Evolutionary conservation across 305 asterid genomes (phyloP), one percentile per base, ranked within the genome.

Genomic region (Withania somnifera): DNA sequence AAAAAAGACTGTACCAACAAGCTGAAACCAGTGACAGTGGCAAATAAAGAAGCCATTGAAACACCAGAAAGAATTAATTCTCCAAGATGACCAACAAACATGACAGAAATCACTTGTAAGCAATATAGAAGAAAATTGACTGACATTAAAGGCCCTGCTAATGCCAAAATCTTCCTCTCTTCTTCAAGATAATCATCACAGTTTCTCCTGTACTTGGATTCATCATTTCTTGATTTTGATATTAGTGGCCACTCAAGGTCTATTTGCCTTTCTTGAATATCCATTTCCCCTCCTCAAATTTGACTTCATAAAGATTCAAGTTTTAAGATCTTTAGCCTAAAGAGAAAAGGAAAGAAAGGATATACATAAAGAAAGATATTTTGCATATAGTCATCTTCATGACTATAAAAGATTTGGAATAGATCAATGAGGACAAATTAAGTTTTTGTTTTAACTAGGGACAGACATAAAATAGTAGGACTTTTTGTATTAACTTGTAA

Each of bases 81-180:
- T 73, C 88, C 87, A 11, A 79, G 69, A 57, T 80, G 86, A 19
- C 86, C 88, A 15, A 83, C 83, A 67, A 83, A 85, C 88, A 83
- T 83, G 0, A 85, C 80, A 4, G 86, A 85, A 47, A 85, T 85
- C 58, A 85, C 50, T 61, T 85, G 88, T 19, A 73, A 42, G 77
- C 52, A 83, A 80, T 60, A 52, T 32, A 80, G 15, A 1, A 85
- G 34, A 38, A 83, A 64, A 50, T 80, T 83, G 13, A 83, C 86
- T 17, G 64, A 75, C n/a, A 85, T 28, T 8, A 83, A 47, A 64
- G 88, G 88, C 2, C 84, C 82, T 52, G 86, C 83, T 80, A 85
- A 66, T 5, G 26, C 32, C 66, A 83, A 28, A 71, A 67, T 83
- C 83, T 83, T 75, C 88, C 54, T 77, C 11, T 76, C 63, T 81